A percentile compares a stretch with the other conserved stretches of the same genome.
These are phyloP conservation scores for Chlorella sp. DNA, from an alignment of 139 green algal genomes.

Conservation along the genomic window DNA sequence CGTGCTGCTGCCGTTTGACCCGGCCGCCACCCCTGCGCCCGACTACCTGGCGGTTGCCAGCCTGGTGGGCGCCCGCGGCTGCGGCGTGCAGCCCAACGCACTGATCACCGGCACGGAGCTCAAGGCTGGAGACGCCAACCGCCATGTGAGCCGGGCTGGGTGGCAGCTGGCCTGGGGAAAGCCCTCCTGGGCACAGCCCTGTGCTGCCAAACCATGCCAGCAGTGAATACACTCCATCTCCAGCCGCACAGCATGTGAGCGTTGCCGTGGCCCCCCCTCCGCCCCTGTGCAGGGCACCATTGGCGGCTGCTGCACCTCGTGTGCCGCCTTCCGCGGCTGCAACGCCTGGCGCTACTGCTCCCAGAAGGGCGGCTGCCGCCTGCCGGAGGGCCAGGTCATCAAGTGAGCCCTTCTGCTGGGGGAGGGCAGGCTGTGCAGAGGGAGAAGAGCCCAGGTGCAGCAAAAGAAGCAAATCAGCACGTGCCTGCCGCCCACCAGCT, in stretches of 20 bases:
- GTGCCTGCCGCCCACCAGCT: too few species aligned
- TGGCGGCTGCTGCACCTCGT: constrained; percentile 40
- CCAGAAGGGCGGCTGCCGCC: constrained; percentile 38
- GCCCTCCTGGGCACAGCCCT: too few species aligned
- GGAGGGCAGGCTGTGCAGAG: too few species aligned
- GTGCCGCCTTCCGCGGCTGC: constrained; percentile 14
- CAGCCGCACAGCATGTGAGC: too few species aligned
- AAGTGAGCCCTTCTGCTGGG: too few species aligned
- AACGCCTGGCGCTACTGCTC: constrained; percentile 45
- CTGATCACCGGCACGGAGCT: constrained; percentile 7
- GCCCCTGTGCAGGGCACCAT: constrained; percentile 3
- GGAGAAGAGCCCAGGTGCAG: too few species aligned
- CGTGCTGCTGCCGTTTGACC: constrained; percentile 51
- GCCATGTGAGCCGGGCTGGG: neutral
- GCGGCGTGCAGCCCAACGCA: constrained; percentile 35
- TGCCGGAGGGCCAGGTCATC: neutral
- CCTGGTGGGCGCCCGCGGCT: constrained; percentile 8
- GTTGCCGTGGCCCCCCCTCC: neutral
- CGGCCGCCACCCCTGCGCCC: neutral
- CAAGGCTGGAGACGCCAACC: constrained; percentile 19
- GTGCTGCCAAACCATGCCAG: too few species aligned
- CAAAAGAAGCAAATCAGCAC: too few species aligned
- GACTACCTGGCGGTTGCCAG: neutral
- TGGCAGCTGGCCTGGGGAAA: neutral
- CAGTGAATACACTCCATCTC: too few species aligned